Conservation (phyloP, 345 rosid species). For the Citrus maxima region DNA sequence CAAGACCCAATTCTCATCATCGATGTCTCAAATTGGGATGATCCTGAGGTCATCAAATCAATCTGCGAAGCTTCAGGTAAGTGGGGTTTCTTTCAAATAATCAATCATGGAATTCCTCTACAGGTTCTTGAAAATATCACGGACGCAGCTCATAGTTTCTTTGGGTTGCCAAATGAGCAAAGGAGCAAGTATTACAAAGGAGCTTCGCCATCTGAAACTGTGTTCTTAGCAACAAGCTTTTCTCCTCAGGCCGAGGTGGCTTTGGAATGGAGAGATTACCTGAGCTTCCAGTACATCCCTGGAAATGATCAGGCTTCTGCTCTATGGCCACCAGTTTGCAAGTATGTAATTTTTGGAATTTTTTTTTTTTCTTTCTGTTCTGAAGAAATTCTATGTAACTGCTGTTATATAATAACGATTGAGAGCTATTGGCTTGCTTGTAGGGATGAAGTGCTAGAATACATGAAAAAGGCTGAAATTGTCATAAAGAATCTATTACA, state of each 20-base stretch:
- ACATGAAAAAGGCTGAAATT: slow-evolving; percentile 18
- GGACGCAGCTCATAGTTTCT: slow-evolving; percentile 24
- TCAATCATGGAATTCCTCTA: slow-evolving; percentile 29
- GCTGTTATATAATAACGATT: no score
- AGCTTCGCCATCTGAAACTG: slow-evolving; percentile 6
- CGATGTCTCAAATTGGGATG: slow-evolving; percentile 15
- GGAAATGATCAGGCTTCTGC: slow-evolving; percentile 8
- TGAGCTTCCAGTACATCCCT: slow-evolving; percentile 9
- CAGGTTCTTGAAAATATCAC: slow-evolving; percentile 12
- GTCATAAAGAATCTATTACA: slow-evolving; percentile 20
- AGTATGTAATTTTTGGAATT: slow-evolving; percentile 2
- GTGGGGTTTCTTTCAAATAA: slow-evolving; percentile 32
- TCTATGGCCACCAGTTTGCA: slow-evolving; percentile 27
- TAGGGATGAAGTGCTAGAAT: no score
- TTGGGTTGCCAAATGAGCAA: slow-evolving; percentile 16
- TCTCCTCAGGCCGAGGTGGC: slow-evolving; percentile 14
- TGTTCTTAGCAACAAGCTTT: slow-evolving; percentile 20
- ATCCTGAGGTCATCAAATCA: slow-evolving; percentile 6
- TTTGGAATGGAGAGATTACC: slow-evolving; percentile 26
- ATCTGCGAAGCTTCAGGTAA: slow-evolving; percentile 20
- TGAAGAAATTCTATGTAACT: neutral
- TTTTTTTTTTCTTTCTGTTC: no score
- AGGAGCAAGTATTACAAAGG: slow-evolving; percentile 19
- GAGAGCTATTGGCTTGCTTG: no score
- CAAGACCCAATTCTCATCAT: slow-evolving; percentile 11